Base-by-base conservation (phyloP, 169 alveolate genomes). In the Eimeria tenella region DNA sequence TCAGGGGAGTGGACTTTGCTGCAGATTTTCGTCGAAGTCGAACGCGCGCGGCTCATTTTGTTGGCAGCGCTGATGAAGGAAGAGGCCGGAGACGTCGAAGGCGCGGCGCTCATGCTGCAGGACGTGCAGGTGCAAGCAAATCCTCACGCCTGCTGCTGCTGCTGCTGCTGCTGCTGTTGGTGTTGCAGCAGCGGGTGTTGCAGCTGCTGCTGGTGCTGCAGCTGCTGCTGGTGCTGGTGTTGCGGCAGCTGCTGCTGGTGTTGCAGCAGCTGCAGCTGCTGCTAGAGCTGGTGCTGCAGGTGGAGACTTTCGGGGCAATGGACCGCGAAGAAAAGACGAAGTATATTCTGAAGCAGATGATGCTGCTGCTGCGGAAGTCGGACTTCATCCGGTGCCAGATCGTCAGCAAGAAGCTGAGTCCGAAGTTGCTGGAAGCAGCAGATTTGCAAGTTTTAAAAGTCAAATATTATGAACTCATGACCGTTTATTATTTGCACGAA, bases 281-380 rank as follows among this genome's bases (percentile, higher is more conserved):
- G 74, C 71, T 82, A 5, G 42, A n/a, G 31, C 31, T 68, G 42
- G 50, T 68, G n/a, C 50, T 58, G 6, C 31, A 94, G 96, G 96
- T 91, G 62, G 96, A 90, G 62, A 94, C 94, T n/a, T 90, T 90
- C 79, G 95, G 94, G 0, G 94, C 96, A 25, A 96, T 96, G 97
- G 97, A 96, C 73, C 77, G 93, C 58, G 73, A 81, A 19, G 97
- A 96, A 88, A 96, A 96, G 86, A 94, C 96, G 15, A 94, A 95
- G 77, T 96, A 93, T 82, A 95, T 96, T 25, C 89, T 96, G 93
- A 96, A 96, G 71, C 97, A 96, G 83, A 96, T 96, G 97, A 53
- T 96, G 50, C 93, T 95, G 52, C 65, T 95, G 31, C 77, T 95
- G 88, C 70, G 73, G 17, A 77, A 83, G 7, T 49, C 71, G 60